Percentiles rank a stretch among this genome's conserved stretches.
Evolutionary conservation across 495 filamentous ascomycete genomes (phyloP).

Genomic region (Amniculicola lignicola): DNA sequence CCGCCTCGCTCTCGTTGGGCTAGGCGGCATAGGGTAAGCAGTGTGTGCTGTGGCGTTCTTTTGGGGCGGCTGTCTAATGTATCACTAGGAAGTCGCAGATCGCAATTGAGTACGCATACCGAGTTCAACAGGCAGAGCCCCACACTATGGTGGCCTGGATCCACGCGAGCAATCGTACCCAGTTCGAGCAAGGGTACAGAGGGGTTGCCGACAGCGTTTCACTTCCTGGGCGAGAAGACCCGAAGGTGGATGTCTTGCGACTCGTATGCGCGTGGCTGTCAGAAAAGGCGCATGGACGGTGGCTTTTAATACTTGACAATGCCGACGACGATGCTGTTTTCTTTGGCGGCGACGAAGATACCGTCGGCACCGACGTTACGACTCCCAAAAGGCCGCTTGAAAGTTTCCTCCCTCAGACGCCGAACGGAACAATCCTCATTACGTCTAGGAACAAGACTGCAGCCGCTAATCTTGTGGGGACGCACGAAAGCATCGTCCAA

Average conservation of each 20-base stretch:
- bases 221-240: slow-evolving; percentile 22
- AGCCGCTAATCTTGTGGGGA: slow-evolving; percentile 12
- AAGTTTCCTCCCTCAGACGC: slow-evolving; percentile 14
- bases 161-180: slow-evolving; percentile 14
- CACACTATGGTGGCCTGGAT: slow-evolving; percentile 14
- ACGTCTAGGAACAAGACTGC: slow-evolving; percentile 15
- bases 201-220: slow-evolving; percentile 13
- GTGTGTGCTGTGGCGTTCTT: not conserved
- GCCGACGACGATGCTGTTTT: slow-evolving; percentile 12
- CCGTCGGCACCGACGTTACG: not conserved
- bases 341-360: slow-evolving; percentile 5
- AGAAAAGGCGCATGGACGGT: slow-evolving; percentile 11
- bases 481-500: not conserved
- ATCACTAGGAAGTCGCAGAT: slow-evolving; percentile 18
- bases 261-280: slow-evolving; percentile 15
- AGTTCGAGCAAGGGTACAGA: slow-evolving; percentile 25
- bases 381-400: not conserved
- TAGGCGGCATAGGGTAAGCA: slow-evolving; percentile 28
- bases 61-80: not conserved
- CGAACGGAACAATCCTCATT: slow-evolving; percentile 17
- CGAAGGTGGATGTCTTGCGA: slow-evolving; percentile 11
- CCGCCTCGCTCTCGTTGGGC: slow-evolving; percentile 13
- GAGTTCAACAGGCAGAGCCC: slow-evolving; percentile 9
- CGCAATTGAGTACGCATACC: slow-evolving; percentile 23
- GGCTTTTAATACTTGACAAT: slow-evolving; percentile 23